These are phyloP conservation scores for Podaxis sp. DNA, from an alignment of 768 basidiomycete genomes.

Conservation along the genomic window DNA sequence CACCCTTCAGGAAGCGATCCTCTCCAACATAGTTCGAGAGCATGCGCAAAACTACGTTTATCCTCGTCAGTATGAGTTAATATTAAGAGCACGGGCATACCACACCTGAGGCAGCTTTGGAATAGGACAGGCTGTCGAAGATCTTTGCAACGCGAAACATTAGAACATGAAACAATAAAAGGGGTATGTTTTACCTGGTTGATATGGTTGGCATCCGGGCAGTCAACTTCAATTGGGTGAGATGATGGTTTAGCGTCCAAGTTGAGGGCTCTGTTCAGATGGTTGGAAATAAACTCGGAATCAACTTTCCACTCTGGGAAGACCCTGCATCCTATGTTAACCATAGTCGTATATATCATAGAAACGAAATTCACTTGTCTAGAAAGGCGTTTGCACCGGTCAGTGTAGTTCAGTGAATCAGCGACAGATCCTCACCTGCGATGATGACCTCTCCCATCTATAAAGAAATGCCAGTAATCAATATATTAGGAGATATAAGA, in stretches of 20 bases:
- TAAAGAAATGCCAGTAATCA: constrained; percentile 11
- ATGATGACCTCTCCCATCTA: constrained; percentile 90
- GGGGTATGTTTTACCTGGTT: constrained; percentile 50
- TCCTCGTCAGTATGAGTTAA: neutral
- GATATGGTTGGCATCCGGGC: constrained; percentile 83
- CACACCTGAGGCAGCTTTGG: constrained; percentile 77
- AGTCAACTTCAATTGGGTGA: constrained; percentile 91
- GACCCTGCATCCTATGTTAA: constrained; percentile 38
- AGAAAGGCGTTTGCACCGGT: constrained; percentile 11
- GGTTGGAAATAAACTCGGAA: constrained; percentile 75
- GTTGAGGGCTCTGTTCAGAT: constrained; percentile 73
- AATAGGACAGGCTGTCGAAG: constrained; percentile 86
- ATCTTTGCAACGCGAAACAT: constrained; percentile 48
- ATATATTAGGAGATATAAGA: neutral
- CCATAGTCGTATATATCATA: neutral
- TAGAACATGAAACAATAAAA: neutral
- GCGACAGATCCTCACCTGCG: constrained; percentile 47
- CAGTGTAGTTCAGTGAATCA: neutral
- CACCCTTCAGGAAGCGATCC: constrained; percentile 83
- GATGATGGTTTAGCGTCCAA: constrained; percentile 86
- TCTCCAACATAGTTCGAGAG: constrained; percentile 86
- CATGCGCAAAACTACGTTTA: constrained; percentile 81
- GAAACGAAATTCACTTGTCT: constrained; percentile 51
- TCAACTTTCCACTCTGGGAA: constrained; percentile 88
- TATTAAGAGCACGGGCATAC: neutral